These are phyloP conservation scores for Haplosporangium sp. DNA, from an alignment of 371 early-diverging fungal species.

Conservation along the genomic window DNA sequence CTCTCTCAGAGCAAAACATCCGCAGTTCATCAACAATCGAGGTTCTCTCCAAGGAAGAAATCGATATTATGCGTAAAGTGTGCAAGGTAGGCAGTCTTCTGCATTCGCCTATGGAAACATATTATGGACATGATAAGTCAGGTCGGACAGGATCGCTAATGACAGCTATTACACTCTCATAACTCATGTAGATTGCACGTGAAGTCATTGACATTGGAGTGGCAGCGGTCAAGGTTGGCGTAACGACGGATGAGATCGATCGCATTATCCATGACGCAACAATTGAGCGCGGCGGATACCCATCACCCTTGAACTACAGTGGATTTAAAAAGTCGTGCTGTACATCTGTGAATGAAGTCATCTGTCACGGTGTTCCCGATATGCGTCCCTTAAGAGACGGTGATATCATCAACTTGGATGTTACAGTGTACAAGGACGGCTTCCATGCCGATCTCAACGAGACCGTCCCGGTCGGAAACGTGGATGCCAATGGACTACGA, in stretches of 20 bases:
- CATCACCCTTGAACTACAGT: conserved; percentile 95
- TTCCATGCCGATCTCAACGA: conserved; percentile 94
- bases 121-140: no score
- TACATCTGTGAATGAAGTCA: conserved; percentile 84
- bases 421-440: conserved; percentile 87
- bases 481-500: conserved; percentile 77
- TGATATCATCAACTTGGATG: conserved; percentile 94
- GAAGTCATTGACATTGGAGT: conserved; percentile 89
- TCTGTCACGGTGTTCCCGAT: conserved; percentile 95
- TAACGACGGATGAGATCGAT: conserved; percentile 94
- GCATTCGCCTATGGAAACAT: no score
- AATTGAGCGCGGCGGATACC: conserved; percentile 89
- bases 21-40: conserved; percentile 74
- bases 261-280: conserved; percentile 88
- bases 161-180: neutral
- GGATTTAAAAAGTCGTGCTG: conserved; percentile 94
- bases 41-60: conserved; percentile 74
- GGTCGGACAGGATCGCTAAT: no score
- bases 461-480: conserved; percentile 88
- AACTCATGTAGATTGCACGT: conserved; percentile 69
- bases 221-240: conserved; percentile 82
- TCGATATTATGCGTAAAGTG: conserved; percentile 83
- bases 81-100: conserved; percentile 71
- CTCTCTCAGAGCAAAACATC: conserved; percentile 75
- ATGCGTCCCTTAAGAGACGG: conserved; percentile 86